Conservation (phyloP, 495 filamentous ascomycete genomes). For the Sordaria brevicollis region DNA sequence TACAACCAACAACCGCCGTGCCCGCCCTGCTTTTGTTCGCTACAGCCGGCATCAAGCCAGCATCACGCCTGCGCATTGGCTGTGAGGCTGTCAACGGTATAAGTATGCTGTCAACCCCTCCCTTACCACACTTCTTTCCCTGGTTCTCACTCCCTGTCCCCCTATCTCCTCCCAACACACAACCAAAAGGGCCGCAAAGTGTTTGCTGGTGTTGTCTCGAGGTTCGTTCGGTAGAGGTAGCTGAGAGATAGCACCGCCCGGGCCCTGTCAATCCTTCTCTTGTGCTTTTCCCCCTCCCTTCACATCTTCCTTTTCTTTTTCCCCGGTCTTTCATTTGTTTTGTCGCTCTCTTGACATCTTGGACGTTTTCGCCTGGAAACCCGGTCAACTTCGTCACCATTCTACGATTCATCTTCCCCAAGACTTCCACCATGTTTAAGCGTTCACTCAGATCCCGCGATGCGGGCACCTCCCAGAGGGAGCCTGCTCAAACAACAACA, state of each 20-base stretch:
- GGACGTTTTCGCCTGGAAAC: background rate
- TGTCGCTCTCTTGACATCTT: slow-evolving; percentile 37
- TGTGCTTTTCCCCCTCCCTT: slow-evolving; percentile 30
- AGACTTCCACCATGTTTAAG: slow-evolving; percentile 61
- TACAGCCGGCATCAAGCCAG: background rate
- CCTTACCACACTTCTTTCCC: slow-evolving; percentile 10
- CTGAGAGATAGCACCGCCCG: slow-evolving; percentile 35
- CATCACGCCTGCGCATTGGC: background rate
- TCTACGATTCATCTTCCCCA: slow-evolving; percentile 13
- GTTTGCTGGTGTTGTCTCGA: slow-evolving; percentile 32
- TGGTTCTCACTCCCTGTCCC: slow-evolving; percentile 21
- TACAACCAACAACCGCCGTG: background rate
- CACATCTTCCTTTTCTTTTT: slow-evolving; percentile 8
- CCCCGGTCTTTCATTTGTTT: slow-evolving; percentile 26
- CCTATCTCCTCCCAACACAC: slow-evolving; percentile 33
- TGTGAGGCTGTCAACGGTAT: slow-evolving; percentile 14
- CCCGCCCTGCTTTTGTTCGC: background rate
- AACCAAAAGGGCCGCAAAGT: slow-evolving; percentile 45
- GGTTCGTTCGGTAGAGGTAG: slow-evolving; percentile 30
- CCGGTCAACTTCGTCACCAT: slow-evolving; percentile 8
- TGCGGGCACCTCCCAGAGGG: slow-evolving; percentile 22
- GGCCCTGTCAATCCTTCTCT: slow-evolving; percentile 40
- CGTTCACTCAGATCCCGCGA: slow-evolving; percentile 66
- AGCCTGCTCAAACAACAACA: slow-evolving; percentile 12
- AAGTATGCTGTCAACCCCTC: slow-evolving; percentile 30